A percentile compares a stretch with the other conserved stretches of the same genome.
These are phyloP conservation scores for Eustoma russellianum DNA, from an alignment of 257 asterid species.

Conservation along the genomic window DNA sequence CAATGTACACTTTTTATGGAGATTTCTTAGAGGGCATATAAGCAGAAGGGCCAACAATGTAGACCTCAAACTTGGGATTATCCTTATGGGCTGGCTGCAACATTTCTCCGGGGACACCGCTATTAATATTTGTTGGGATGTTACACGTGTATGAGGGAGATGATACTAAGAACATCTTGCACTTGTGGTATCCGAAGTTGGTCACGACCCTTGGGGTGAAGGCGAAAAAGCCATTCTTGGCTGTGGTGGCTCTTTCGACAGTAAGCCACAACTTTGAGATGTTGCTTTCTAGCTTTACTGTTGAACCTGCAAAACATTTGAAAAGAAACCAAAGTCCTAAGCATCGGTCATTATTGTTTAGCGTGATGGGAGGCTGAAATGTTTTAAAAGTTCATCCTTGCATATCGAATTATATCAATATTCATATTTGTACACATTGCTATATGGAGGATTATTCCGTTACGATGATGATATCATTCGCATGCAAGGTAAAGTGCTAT, in stretches of 20 bases:
- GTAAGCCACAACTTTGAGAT: slow-evolving; percentile 14
- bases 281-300: slow-evolving; percentile 48
- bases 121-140: slow-evolving; percentile 24
- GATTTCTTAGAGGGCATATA: slow-evolving; percentile 25
- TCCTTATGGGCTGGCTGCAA: slow-evolving; percentile 10
- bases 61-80: too few relatives aligned
- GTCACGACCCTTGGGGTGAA: slow-evolving; percentile 19
- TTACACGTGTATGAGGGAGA: slow-evolving; percentile 24
- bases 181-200: slow-evolving; percentile 15
- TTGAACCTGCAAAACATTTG: slow-evolving; percentile 27
- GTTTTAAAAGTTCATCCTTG: too few relatives aligned
- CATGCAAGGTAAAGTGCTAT: too few relatives aligned
- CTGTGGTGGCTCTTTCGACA: slow-evolving; percentile 19
- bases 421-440: too few relatives aligned
- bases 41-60: slow-evolving; percentile 31
- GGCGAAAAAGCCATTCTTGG: slow-evolving; percentile 33
- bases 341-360: too few relatives aligned
- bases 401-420: too few relatives aligned
- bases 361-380: too few relatives aligned
- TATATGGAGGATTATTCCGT: too few relatives aligned
- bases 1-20: too few relatives aligned
- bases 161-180: slow-evolving; percentile 25
- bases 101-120: slow-evolving; percentile 26
- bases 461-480: too few relatives aligned
- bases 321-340: background rate